phyloP scores from a whole-genome alignment of 2,329 filamentous ascomycete species.

The Chalaropsis thielavioides region DNA sequence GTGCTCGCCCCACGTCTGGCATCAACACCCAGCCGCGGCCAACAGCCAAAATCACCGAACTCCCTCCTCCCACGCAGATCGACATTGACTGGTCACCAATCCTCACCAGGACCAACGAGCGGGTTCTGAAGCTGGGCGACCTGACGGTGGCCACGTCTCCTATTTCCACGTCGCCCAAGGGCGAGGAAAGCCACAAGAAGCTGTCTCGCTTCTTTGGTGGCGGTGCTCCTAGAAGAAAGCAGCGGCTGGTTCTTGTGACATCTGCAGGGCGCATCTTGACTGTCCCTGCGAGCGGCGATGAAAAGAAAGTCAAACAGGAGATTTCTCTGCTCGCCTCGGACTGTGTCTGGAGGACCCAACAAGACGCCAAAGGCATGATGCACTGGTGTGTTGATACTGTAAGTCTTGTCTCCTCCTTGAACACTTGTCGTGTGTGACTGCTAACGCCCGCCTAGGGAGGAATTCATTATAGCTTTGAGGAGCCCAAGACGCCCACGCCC shows the following conservation, averaged over 20 bases:
- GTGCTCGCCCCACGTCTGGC: slow-evolving; percentile 13
- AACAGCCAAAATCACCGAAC: slow-evolving; percentile 76
- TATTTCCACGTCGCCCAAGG: slow-evolving; percentile 53
- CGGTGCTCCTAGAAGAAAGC: slow-evolving; percentile 79
- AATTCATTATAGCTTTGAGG: slow-evolving; percentile 85
- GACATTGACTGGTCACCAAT: slow-evolving; percentile 99
- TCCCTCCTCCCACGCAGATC: slow-evolving; percentile 89
- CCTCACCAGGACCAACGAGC: slow-evolving; percentile 75
- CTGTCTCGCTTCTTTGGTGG: slow-evolving; percentile 88
- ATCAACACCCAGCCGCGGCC: slow-evolving; percentile 43
- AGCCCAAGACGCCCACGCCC: slow-evolving; percentile 55
- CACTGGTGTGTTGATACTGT: slow-evolving; percentile 91
- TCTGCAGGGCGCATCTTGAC: slow-evolving; percentile 80
- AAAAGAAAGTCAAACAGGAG: slow-evolving; percentile 89
- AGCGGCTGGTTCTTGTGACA: slow-evolving; percentile 87
- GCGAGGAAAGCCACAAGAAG: slow-evolving; percentile 66
- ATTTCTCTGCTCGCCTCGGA: slow-evolving; percentile 67
- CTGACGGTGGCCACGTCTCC: slow-evolving; percentile 70
- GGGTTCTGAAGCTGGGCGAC: slow-evolving; percentile 88
- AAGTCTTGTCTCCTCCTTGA: slow-evolving; percentile 31
- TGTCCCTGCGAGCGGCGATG: slow-evolving; percentile 80
- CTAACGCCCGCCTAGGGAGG: slow-evolving; percentile 47
- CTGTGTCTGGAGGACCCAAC: slow-evolving; percentile 62
- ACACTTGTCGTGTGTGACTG: background rate
- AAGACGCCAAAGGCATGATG: slow-evolving; percentile 74